phyloP scores from a whole-genome alignment of 352 stramenopile genomes.

The Peronosclerospora sorghi region DNA sequence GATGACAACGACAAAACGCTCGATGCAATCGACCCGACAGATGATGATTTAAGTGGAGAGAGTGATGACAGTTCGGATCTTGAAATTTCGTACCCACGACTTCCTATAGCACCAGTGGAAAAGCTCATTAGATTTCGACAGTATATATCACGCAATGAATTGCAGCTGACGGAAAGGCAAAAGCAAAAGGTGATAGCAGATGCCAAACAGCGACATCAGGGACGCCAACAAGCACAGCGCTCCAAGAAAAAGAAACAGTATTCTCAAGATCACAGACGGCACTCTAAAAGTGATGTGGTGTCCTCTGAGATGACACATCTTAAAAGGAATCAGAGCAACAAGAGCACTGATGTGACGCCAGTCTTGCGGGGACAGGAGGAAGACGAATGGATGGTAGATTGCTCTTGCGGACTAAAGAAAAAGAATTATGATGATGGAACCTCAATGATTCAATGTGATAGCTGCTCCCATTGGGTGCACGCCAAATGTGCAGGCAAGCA shows the following conservation, averaged over 20 bases:
- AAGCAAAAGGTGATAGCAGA: conserved; percentile 30
- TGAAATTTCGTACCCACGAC: conserved; percentile 46
- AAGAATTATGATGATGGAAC: conserved; percentile 53
- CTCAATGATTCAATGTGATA: conserved; percentile 57
- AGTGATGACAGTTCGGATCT: conserved; percentile 52
- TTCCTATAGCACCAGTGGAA: conserved; percentile 49
- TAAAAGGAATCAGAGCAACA: conserved; percentile 6
- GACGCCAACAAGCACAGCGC: conserved; percentile 22
- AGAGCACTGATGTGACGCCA: conserved; percentile 4
- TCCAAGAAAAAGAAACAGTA: conserved; percentile 28
- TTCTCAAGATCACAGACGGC: conserved; percentile 11
- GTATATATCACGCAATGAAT: conserved; percentile 37
- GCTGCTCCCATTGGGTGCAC: conserved; percentile 50
- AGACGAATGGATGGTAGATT: conserved; percentile 52
- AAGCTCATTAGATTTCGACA: conserved; percentile 41
- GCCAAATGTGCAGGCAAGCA: conserved; percentile 35
- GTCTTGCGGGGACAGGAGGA: conserved; percentile 3
- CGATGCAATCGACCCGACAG: conserved; percentile 26
- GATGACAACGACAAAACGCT: conserved; percentile 52
- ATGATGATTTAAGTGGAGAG: conserved; percentile 26
- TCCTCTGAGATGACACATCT: conserved; percentile 5
- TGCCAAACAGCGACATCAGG: conserved; percentile 25
- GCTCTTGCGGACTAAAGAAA: conserved; percentile 34
- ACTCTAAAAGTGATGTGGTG: conserved; percentile 21
- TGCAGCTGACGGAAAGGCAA: conserved; percentile 31